Base-by-base conservation (phyloP, 2,329 filamentous ascomycete species). In the Fusarium caatingaense region DNA sequence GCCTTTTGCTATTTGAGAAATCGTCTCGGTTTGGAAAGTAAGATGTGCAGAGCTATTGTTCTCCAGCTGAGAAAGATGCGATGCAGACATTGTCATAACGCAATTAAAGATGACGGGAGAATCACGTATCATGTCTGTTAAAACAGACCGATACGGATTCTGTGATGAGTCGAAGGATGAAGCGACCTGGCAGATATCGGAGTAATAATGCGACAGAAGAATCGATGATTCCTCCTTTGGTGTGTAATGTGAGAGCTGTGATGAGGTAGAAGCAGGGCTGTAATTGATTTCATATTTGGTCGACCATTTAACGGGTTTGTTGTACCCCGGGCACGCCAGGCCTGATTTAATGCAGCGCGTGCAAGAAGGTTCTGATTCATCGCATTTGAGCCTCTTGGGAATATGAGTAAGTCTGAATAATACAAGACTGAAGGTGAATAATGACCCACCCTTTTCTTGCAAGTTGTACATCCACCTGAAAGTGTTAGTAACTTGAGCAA, bases 231-330 rank as follows among this genome's bases (percentile, higher is more conserved):
- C 44, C 3, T 59, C 58, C 15, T 34, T 16, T 2, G 21, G 54
- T 0, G 11, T 16, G 8, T 49, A 48, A 8, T 48, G n/a, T 1
- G 13, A 0, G n/a, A 28, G n/a, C 8, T 20, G 18, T 7, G 16
- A n/a, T 1, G 48, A n/a, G 6, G 5, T 5, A 27, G 48, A 10
- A 20, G 2, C 13, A 11, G 30, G 9, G 1, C 25, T 25, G 28
- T 60, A 30, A 13, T 53, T 7, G 10, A 53, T 60, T n/a, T 72
- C 69, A 4, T 72, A 72, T 18, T 72, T 72, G 0, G 66, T 72
- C 1, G 69, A 72, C 70, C 69, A 72, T 42, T 68, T 72, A 10
- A 72, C 45, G 2, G 66, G 66, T 3, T 59, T 60, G 15, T 57
- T 51, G 5, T 73, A 73, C 2, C 68, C 68, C 1, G 69, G 68